phyloP scores from a whole-genome alignment of 257 asterid species.

The Solanum paucissectum region DNA sequence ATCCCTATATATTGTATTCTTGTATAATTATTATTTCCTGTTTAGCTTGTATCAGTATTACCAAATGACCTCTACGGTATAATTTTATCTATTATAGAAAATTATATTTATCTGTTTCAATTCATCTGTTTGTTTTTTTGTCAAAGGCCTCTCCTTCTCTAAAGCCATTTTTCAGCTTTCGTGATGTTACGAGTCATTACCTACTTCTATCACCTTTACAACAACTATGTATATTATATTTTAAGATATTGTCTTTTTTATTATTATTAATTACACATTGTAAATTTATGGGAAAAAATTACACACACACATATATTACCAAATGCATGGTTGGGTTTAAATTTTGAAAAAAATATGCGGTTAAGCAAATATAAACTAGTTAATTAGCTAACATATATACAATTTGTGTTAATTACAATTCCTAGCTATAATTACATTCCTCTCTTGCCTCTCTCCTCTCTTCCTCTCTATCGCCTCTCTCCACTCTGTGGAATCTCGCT shows the following conservation, averaged over 20 bases:
- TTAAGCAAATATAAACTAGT: background rate
- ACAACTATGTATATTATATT: background rate
- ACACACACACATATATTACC: background rate
- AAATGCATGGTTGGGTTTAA: background rate
- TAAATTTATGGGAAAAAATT: background rate
- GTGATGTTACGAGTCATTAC: background rate
- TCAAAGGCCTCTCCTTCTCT: background rate
- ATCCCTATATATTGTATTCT: too few relatives aligned
- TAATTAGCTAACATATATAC: too few relatives aligned
- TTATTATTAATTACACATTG: background rate
- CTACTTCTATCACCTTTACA: background rate
- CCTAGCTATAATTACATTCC: background rate
- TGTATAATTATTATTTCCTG: background rate
- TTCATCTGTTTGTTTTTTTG: background rate
- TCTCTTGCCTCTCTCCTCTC: background rate
- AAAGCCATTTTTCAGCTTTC: background rate
- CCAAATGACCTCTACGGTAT: background rate
- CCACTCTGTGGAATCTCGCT: background rate
- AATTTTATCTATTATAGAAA: background rate
- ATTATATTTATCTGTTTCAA: background rate
- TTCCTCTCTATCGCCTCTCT: background rate
- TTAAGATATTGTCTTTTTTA: background rate
- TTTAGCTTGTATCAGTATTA: background rate
- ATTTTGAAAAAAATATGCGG: background rate
- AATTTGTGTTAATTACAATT: background rate